Conservation (phyloP, 225 moss, liverwort and hornwort species). For the Physcomitrellopsis africana region DNA sequence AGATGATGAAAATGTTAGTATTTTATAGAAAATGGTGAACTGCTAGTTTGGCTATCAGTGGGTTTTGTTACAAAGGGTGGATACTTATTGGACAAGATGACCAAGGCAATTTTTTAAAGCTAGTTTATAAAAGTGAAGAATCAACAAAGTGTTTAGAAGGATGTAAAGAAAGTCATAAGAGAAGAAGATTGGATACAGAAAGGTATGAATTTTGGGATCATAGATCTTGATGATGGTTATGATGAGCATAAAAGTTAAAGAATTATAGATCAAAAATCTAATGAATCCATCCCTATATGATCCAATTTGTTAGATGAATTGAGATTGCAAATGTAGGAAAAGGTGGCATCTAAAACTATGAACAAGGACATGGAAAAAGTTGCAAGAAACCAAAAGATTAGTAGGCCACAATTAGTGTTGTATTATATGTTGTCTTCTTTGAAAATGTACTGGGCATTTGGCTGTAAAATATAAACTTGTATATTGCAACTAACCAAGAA, state of each 20-base stretch:
- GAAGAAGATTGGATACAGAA: conserved; percentile 46
- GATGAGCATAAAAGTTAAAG: conserved; percentile 25
- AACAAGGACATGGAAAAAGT: conserved; percentile 33
- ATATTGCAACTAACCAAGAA: too few relatives aligned
- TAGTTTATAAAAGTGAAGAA: conserved; percentile 2
- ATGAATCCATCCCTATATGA: conserved; percentile 24
- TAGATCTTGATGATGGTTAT: conserved; percentile 48
- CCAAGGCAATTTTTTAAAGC: conserved; percentile 16
- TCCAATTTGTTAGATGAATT: conserved; percentile 61
- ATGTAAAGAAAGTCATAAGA: conserved; percentile 34
- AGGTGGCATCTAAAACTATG: conserved; percentile 33
- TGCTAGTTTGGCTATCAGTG: conserved; percentile 7
- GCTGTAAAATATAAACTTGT: too few relatives aligned
- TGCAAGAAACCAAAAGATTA: too few relatives aligned
- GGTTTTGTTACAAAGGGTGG: conserved; percentile 11
- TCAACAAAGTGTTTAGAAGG: conserved; percentile 37
- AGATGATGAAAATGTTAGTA: background rate
- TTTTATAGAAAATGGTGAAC: conserved; percentile 10
- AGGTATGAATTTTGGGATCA: conserved; percentile 55
- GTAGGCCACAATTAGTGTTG: too few relatives aligned
- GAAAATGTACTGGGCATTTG: too few relatives aligned
- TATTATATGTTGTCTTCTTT: too few relatives aligned
- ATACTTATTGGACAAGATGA: too few relatives aligned
- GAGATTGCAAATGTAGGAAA: conserved; percentile 65
- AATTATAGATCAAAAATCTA: conserved; percentile 33